Base-by-base conservation (phyloP, 2,329 filamentous ascomycete species). In the Fusarium ambrosium region DNA sequence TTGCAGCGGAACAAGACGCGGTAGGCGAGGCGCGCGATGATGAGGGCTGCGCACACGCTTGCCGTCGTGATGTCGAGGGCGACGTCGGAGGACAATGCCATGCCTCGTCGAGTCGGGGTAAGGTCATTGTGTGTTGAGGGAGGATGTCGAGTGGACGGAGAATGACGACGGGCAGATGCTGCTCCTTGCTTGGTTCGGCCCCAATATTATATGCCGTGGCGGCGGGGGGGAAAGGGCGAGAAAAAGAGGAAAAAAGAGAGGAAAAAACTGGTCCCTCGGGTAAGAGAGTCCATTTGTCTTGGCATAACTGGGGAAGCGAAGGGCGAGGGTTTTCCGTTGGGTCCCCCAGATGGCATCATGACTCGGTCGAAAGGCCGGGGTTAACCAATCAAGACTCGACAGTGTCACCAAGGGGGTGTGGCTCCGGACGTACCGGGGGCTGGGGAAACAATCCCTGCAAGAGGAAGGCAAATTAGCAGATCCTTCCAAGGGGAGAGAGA, bases 11-110 rank as follows among this genome's bases (percentile, higher is more conserved):
- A 77, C 3, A 81, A 20, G 10, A 79, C 22, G 20, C 80, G 79
- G 66, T 81, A 81, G 32, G 70, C 34, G 55, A 78, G 79, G 56
- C 80, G 80, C 27, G 73, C 68, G 62, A 80, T 37, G 45, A 81
- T 81, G 61, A 81, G 78, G 10, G 68, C 39, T 24, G 72, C 69
- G 71, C 79, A 81, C 51, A 80, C 64, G 72, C 66, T 68, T 48
- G 80, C 79, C 62, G 80, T 74, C 48, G 70, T 71, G 24, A 80
- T 68, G 62, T 78, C 80, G 68, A 81, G 78, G 41, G 43, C 66
- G 58, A 79, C 74, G 64, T 79, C 75, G 56, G 73, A 20, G 45
- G 80, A 75, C 69, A 78, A 65, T 59, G 66, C 70, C 72, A 78
- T 77, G 53, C 66, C 68, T 14, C 45, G 43, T 27, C 18, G 18